Conservation (phyloP, 148 eudicot genomes). For the Cornus kousa region DNA sequence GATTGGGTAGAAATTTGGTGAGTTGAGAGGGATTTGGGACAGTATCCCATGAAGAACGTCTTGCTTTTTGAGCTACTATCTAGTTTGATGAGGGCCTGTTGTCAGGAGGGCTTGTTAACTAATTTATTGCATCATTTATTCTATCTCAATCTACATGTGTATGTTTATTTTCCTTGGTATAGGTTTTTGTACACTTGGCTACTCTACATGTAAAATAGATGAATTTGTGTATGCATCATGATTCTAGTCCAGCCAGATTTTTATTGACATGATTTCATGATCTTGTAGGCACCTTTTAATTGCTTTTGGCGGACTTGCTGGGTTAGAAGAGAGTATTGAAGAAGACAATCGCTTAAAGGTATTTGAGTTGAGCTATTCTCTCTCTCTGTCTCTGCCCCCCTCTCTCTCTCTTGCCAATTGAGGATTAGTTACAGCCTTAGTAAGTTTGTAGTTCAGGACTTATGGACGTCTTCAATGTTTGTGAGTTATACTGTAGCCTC, state of each 20-base stretch:
- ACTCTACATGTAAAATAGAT: not conserved
- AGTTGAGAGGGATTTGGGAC: no score
- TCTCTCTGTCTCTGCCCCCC: not conserved
- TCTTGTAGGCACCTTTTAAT: slow-evolving; percentile 75
- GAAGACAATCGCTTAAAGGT: slow-evolving; percentile 81
- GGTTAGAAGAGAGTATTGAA: slow-evolving; percentile 91
- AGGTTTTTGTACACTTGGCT: not conserved
- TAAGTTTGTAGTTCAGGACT: no score
- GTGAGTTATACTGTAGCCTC: no score
- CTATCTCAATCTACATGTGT: no score
- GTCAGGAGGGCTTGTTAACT: no score
- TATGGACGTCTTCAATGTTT: no score
- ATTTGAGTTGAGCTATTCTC: not conserved
- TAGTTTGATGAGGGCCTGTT: no score
- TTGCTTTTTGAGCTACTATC: no score
- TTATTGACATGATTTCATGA: not conserved
- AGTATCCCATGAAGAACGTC: no score
- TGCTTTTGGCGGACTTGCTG: slow-evolving; percentile 97
- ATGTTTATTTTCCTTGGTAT: not conserved
- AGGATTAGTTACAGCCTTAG: not conserved
- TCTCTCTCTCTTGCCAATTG: not conserved
- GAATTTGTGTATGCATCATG: slow-evolving; percentile 1
- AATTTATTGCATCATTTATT: no score
- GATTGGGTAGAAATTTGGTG: no score
- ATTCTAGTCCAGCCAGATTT: not conserved